Percentiles rank a stretch among this genome's conserved stretches.
Conservation (phyloP, 768 basidiomycete species). For the Auricularia heimuer region DNA sequence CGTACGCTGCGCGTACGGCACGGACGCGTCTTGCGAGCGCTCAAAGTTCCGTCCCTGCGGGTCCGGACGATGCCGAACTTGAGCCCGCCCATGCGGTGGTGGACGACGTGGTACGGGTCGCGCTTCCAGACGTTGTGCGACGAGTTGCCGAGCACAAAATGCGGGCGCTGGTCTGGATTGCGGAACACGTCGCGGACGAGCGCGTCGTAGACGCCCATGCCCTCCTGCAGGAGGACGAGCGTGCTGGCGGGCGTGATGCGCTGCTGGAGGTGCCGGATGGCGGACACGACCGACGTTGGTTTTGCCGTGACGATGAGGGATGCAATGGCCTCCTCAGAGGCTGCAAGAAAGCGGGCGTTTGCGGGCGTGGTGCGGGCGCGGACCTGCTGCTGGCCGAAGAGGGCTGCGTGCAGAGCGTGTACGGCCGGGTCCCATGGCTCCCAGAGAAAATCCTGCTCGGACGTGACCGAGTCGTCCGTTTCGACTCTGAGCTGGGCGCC, state of each 20-base stretch:
- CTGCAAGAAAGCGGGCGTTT: neutral
- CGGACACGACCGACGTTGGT: slow-evolving; percentile 50
- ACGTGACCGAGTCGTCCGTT: slow-evolving; percentile 33
- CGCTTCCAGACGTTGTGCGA: slow-evolving; percentile 69
- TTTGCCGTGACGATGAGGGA: slow-evolving; percentile 80
- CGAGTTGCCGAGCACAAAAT: slow-evolving; percentile 76
- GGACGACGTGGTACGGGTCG: slow-evolving; percentile 45
- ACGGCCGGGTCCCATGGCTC: slow-evolving; percentile 23
- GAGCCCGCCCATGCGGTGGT: slow-evolving; percentile 60
- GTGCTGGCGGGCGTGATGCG: slow-evolving; percentile 62
- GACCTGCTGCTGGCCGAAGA: slow-evolving; percentile 12
- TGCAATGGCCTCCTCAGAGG: slow-evolving; percentile 37
- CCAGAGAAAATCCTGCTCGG: slow-evolving; percentile 36
- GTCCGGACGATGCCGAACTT: slow-evolving; percentile 74
- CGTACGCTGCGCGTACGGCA: slow-evolving; percentile 27
- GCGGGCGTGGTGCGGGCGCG: slow-evolving; percentile 5
- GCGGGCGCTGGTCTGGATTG: slow-evolving; percentile 63
- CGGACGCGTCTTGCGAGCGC: slow-evolving; percentile 29
- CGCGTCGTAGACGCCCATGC: slow-evolving; percentile 85
- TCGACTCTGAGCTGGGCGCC: slow-evolving; percentile 39
- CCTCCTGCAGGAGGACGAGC: slow-evolving; percentile 89
- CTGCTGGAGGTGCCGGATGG: slow-evolving; percentile 48
- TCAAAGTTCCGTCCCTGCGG: slow-evolving; percentile 54
- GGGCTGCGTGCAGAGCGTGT: slow-evolving; percentile 5
- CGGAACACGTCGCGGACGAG: slow-evolving; percentile 59